A percentile compares a stretch with the other conserved stretches of the same genome.
These are phyloP conservation scores for Ulvella scutata DNA, from an alignment of 139 green algal species.

Conservation along the genomic window DNA sequence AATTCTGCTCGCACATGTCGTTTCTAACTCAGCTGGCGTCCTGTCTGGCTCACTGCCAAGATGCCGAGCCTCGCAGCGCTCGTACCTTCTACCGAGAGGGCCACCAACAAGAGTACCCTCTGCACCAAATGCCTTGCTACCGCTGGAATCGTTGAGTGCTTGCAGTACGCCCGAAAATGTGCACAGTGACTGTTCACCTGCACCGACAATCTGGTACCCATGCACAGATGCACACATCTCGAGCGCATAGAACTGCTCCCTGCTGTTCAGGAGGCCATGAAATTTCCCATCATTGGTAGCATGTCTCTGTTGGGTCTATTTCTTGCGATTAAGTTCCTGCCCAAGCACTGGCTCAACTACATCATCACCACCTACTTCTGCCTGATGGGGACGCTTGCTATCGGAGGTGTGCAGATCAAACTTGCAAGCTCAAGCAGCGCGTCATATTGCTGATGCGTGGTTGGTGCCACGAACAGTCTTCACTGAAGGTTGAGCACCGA, in stretches of 20 bases:
- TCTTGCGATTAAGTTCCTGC: conserved; percentile 88
- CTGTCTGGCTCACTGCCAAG: no score
- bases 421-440: no score
- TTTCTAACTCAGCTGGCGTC: background rate
- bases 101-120: no score
- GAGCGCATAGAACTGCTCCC: no score
- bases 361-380: conserved; percentile 79
- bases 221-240: no score
- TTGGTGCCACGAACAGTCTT: background rate
- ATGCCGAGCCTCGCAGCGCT: no score
- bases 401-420: conserved; percentile 13
- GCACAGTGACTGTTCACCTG: no score
- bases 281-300: conserved; percentile 86
- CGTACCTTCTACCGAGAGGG: no score
- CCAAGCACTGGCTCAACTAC: conserved; percentile 64
- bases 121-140: no score
- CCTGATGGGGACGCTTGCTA: conserved; percentile 62
- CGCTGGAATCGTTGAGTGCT: no score
- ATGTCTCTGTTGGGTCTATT: conserved; percentile 90
- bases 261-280: conserved; percentile 82
- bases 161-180: no score
- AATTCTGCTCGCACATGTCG: background rate
- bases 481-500: background rate
- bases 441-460: background rate
- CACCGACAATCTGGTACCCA: no score